phyloP scores from a whole-genome alignment of 352 stramenopile species.

The Pythium coloratum region DNA sequence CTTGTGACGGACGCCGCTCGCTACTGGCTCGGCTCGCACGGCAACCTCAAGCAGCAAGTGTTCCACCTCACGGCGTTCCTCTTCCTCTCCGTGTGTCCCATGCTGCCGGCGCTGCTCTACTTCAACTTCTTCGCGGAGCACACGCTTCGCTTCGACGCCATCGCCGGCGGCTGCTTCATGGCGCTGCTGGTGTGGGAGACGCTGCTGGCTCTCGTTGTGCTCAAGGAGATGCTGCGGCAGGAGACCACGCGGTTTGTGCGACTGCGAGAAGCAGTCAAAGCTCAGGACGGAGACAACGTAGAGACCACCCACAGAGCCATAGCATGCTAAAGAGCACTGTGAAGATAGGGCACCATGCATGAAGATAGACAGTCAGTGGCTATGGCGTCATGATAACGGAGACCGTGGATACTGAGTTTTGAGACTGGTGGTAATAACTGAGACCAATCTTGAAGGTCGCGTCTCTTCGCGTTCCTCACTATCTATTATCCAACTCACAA shows the following conservation, averaged over 20 bases:
- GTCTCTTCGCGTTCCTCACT: constrained; percentile 15
- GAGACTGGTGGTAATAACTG: not conserved
- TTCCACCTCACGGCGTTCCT: constrained; percentile 69
- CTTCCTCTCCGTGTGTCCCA: constrained; percentile 62
- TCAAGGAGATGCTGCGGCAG: constrained; percentile 54
- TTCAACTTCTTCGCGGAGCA: constrained; percentile 54
- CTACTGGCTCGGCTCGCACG: constrained; percentile 58
- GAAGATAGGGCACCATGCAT: too few species aligned
- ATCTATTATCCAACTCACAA: not conserved
- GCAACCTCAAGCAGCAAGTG: constrained; percentile 58
- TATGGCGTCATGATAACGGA: not conserved
- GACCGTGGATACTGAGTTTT: not conserved
- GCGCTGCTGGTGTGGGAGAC: constrained; percentile 46
- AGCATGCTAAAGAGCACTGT: not conserved
- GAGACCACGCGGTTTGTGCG: constrained; percentile 62
- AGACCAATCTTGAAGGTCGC: constrained; percentile 4
- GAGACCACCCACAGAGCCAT: not conserved
- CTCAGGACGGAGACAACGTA: constrained; percentile 1
- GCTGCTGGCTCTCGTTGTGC: constrained; percentile 37
- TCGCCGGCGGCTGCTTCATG: constrained; percentile 36
- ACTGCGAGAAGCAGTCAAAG: constrained; percentile 35
- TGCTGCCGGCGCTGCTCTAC: constrained; percentile 57
- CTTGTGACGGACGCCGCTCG: constrained; percentile 45
- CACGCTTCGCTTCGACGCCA: constrained; percentile 47
- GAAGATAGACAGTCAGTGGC: too few species aligned